Evolutionary conservation across 140 eudicot species (phyloP).

Genomic region (Bidens hawaiensis): DNA sequence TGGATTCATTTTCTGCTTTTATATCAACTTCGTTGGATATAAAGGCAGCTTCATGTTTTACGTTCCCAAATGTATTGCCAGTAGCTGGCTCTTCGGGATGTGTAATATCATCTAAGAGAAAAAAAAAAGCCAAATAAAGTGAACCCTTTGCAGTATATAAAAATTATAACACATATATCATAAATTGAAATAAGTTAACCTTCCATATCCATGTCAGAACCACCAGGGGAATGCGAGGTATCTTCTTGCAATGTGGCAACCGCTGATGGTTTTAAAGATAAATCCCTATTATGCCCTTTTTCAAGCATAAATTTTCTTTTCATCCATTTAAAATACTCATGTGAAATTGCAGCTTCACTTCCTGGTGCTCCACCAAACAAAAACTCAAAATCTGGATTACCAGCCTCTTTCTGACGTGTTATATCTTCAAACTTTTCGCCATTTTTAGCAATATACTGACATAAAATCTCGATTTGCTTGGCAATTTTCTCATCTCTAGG

Average conservation of each 20-base stretch:
- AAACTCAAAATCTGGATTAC: slow-evolving; percentile 48
- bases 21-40: slow-evolving; percentile 29
- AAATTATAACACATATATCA: not conserved
- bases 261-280: slow-evolving; percentile 16
- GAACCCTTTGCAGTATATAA: not conserved
- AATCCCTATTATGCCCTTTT: slow-evolving; percentile 10
- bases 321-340: slow-evolving; percentile 57
- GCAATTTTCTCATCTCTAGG: slow-evolving; percentile 36
- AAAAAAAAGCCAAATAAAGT: slow-evolving; percentile 16
- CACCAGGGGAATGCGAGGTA: slow-evolving; percentile 44
- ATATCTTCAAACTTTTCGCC: slow-evolving; percentile 47
- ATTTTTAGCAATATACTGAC: slow-evolving; percentile 51
- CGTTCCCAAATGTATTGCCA: slow-evolving; percentile 16
- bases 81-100: slow-evolving; percentile 39
- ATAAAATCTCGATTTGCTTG: slow-evolving; percentile 47
- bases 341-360: slow-evolving; percentile 55
- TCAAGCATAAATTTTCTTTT: slow-evolving; percentile 42
- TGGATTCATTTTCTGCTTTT: slow-evolving; percentile 19
- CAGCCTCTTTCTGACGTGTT: slow-evolving; percentile 49
- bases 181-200: slow-evolving; percentile 58
- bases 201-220: slow-evolving; percentile 95
- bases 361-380: slow-evolving; percentile 61
- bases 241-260: slow-evolving; percentile 18
- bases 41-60: slow-evolving; percentile 20
- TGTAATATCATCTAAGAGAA: slow-evolving; percentile 75